These are phyloP conservation scores for Fragosphaeria purpurea DNA, from an alignment of 2,329 filamentous ascomycete species.

Conservation along the genomic window DNA sequence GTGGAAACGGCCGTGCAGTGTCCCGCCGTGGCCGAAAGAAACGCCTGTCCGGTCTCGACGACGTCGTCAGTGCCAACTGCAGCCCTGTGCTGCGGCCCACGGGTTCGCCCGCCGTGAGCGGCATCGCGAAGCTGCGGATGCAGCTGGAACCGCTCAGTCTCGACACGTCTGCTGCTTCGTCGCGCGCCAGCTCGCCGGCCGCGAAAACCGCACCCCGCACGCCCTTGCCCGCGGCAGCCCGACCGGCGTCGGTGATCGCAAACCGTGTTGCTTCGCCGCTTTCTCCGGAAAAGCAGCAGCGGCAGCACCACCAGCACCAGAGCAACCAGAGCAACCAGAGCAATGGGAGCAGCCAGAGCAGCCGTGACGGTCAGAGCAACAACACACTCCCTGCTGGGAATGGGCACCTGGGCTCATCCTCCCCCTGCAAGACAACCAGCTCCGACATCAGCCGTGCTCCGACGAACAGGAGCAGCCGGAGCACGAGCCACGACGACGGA, in stretches of 20 bases:
- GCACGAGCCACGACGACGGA: conserved; percentile 47
- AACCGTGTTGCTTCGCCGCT: conserved; percentile 2
- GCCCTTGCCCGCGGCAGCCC: conserved; percentile 9
- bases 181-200: conserved; percentile 36
- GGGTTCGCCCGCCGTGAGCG: conserved; percentile 49
- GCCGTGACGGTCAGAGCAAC: neutral
- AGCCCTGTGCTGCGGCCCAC: conserved; percentile 46
- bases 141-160: conserved; percentile 72
- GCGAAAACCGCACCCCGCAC: conserved; percentile 24
- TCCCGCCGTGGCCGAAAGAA: conserved; percentile 27
- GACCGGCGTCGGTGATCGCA: neutral
- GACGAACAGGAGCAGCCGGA: conserved; percentile 39
- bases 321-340: neutral
- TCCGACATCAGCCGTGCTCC: conserved; percentile 22
- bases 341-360: neutral
- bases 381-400: too few relatives aligned
- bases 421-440: conserved; percentile 1
- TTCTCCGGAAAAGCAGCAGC: neutral
- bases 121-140: conserved; percentile 72
- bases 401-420: neutral
- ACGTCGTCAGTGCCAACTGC: conserved; percentile 53
- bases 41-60: conserved; percentile 34
- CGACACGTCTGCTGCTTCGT: conserved; percentile 35
- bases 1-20: conserved; percentile 15
- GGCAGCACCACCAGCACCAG: neutral